phyloP scores from a whole-genome alignment of 2,329 filamentous ascomycete species.

The Xylariaceae sp. region DNA sequence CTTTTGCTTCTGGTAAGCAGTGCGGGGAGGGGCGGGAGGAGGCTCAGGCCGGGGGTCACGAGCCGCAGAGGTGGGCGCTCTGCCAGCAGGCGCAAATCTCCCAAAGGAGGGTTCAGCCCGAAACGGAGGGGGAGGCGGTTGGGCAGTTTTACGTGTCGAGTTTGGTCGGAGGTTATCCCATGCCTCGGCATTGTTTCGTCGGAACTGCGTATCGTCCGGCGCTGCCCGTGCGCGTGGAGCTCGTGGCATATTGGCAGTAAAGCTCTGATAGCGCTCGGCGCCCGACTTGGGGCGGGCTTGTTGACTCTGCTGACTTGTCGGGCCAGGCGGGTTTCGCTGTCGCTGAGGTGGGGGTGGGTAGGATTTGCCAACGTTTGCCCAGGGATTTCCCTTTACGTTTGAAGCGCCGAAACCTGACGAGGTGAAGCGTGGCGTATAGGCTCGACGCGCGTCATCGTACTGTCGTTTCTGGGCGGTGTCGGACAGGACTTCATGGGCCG shows the following conservation, averaged over 20 bases:
- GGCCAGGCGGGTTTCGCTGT: conserved; percentile 16
- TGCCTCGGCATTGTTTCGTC: conserved; percentile 31
- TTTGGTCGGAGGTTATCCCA: conserved; percentile 35
- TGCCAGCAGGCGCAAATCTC: conserved; percentile 22
- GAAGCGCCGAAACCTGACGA: conserved; percentile 35
- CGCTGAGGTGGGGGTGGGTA: conserved; percentile 46
- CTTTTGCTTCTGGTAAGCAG: conserved; percentile 49
- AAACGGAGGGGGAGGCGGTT: conserved; percentile 26
- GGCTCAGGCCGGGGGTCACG: conserved; percentile 26
- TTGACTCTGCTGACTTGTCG: not conserved
- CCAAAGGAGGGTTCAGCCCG: conserved; percentile 15
- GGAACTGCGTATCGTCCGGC: conserved; percentile 27
- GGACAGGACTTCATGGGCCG: conserved; percentile 70
- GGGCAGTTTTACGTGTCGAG: conserved; percentile 18
- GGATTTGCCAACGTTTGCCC: conserved; percentile 44
- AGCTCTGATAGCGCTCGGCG: conserved; percentile 40
- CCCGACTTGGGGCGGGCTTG: conserved; percentile 32
- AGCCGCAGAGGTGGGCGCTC: conserved; percentile 28
- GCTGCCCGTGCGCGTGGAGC: conserved; percentile 15
- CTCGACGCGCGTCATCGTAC: conserved; percentile 46
- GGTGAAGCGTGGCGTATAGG: conserved; percentile 36
- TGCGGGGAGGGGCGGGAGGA: conserved; percentile 41
- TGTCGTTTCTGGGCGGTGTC: conserved; percentile 47
- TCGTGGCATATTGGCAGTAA: conserved; percentile 23
- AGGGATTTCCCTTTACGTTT: conserved; percentile 51